Evolutionary conservation across 225 moss, liverwort and hornwort genomes (phyloP).

Genomic region (Polytrichum commune): DNA sequence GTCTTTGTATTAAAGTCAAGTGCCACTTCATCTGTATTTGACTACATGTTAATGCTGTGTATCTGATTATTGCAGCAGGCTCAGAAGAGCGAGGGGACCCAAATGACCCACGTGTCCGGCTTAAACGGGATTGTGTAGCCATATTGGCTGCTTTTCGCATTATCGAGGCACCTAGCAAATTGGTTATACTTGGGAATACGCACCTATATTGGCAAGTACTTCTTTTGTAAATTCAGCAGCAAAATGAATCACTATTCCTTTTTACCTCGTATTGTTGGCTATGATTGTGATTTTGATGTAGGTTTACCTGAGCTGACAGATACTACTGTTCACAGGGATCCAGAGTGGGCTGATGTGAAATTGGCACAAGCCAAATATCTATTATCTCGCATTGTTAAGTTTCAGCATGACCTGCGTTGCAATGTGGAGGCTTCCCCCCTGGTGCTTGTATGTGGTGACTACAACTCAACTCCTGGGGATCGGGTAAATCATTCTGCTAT

Average conservation of each 20-base stretch:
- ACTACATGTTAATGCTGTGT: not conserved
- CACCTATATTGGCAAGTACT: constrained; percentile 76
- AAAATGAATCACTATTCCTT: not conserved
- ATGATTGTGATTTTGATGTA: constrained; percentile 1
- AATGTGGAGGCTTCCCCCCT: constrained; percentile 48
- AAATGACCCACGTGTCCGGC: constrained; percentile 64
- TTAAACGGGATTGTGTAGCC: constrained; percentile 88
- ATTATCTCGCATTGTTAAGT: constrained; percentile 43
- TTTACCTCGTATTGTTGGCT: constrained; percentile 5
- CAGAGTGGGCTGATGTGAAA: constrained; percentile 86
- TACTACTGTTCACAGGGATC: constrained; percentile 52
- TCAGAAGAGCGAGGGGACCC: constrained; percentile 64
- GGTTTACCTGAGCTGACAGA: no score
- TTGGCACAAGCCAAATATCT: constrained; percentile 80
- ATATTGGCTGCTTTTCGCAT: constrained; percentile 72
- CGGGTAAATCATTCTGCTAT: constrained; percentile 34
- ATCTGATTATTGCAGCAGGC: constrained; percentile 22
- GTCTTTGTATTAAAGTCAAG: no score
- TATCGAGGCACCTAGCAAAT: constrained; percentile 49
- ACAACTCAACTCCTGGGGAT: constrained; percentile 87
- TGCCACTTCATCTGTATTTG: no score
- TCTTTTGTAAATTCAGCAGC: constrained; percentile 8
- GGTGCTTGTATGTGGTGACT: constrained; percentile 67
- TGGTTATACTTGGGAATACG: constrained; percentile 69
- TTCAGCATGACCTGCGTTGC: constrained; percentile 30